Evolutionary conservation across 2,329 filamentous ascomycete species (phyloP).

Genomic region (Aspergillus terreus): DNA sequence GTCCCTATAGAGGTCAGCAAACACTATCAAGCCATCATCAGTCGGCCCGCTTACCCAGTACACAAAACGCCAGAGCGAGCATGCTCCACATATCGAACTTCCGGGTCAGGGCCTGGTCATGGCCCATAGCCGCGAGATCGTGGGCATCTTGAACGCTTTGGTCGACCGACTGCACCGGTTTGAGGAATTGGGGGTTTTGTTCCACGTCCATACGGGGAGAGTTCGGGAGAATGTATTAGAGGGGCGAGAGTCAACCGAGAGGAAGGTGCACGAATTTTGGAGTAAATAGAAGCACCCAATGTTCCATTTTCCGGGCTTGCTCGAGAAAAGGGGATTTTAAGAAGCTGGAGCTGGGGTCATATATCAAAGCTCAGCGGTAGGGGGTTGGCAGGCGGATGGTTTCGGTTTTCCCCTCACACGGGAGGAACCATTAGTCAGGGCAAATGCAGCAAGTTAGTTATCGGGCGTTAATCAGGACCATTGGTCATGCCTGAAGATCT

Average conservation of each 20-base stretch:
- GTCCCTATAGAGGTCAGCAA: slow-evolving; percentile 35
- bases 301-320: slow-evolving; percentile 25
- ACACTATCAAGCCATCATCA: neutral
- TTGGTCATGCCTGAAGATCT: neutral
- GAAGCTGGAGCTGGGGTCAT: neutral
- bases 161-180: slow-evolving; percentile 27
- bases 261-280: slow-evolving; percentile 18
- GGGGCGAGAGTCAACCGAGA: slow-evolving; percentile 18
- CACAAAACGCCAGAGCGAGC: slow-evolving; percentile 55
- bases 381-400: neutral
- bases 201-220: slow-evolving; percentile 26
- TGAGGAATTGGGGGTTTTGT: slow-evolving; percentile 20
- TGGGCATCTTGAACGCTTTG: slow-evolving; percentile 39
- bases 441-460: neutral
- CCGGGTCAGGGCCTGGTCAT: slow-evolving; percentile 40
- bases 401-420: neutral
- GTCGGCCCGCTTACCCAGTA: slow-evolving; percentile 39
- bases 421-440: neutral
- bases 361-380: neutral
- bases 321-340: neutral
- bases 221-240: neutral
- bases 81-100: slow-evolving; percentile 56
- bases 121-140: slow-evolving; percentile 41
- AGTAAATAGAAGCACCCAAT: slow-evolving; percentile 10
- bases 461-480: neutral